Percentiles rank a stretch among this genome's conserved stretches.
phyloP scores from a whole-genome alignment of 805 yeast genomes.

The Phaffomyces thermotolerans region DNA sequence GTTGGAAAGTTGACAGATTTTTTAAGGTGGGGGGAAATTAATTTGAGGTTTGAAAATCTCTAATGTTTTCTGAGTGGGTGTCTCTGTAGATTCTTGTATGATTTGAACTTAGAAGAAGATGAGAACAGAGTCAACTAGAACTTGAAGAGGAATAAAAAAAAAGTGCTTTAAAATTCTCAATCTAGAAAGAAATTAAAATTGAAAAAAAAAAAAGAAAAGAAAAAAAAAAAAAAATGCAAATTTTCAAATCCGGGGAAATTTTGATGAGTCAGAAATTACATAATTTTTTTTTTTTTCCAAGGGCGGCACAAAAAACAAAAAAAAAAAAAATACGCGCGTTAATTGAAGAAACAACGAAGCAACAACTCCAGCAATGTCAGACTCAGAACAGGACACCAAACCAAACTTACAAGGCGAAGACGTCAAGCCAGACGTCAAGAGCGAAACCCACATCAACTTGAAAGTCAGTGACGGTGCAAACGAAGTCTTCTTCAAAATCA shows the following conservation, averaged over 20 bases:
- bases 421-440: constrained; percentile 42
- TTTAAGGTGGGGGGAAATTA: no score
- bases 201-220: no score
- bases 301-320: not conserved
- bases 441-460: constrained; percentile 78
- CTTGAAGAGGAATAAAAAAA: no score
- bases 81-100: no score
- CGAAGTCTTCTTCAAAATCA: constrained; percentile 93
- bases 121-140: no score
- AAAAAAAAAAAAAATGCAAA: not conserved
- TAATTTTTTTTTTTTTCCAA: not conserved
- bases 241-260: constrained; percentile 3
- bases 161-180: no score
- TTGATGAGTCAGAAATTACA: not conserved
- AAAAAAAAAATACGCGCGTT: not conserved
- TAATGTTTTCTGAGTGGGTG: no score
- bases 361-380: constrained; percentile 19
- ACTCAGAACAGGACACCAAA: constrained; percentile 27
- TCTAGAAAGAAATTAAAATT: no score
- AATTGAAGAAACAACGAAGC: not conserved
- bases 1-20: no score
- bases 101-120: no score
- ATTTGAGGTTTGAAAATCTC: no score
- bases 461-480: constrained; percentile 91
- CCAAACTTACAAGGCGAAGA: constrained; percentile 26